These are phyloP conservation scores for Mycena galopus DNA, from an alignment of 768 basidiomycete species.

Conservation along the genomic window DNA sequence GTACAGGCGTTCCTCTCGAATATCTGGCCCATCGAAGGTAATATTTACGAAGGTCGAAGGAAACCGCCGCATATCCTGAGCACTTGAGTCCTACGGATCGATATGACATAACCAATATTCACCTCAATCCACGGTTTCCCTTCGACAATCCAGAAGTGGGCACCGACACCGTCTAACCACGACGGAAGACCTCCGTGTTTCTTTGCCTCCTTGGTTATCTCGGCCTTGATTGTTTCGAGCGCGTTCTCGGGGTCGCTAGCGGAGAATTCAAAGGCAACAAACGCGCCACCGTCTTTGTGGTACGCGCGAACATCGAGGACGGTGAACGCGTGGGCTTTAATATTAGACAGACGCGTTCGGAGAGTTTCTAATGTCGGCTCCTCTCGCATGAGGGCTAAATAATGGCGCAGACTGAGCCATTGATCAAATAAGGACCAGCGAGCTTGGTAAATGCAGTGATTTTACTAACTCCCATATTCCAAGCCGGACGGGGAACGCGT, in stretches of 20 bases:
- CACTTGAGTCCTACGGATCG: constrained; percentile 6
- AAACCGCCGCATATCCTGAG: constrained; percentile 87
- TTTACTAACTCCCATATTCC: constrained; percentile 8
- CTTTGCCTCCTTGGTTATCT: constrained; percentile 57
- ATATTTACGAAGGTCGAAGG: constrained; percentile 80
- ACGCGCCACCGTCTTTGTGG: constrained; percentile 88
- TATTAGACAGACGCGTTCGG: constrained; percentile 58
- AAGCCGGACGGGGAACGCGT: constrained; percentile 10
- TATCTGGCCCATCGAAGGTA: constrained; percentile 89
- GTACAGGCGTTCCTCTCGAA: constrained; percentile 85
- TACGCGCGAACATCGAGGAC: constrained; percentile 73
- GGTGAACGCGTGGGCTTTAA: constrained; percentile 70
- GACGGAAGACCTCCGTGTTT: constrained; percentile 71
- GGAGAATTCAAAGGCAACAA: constrained; percentile 78
- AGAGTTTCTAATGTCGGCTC: constrained; percentile 53
- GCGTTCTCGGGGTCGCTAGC: constrained; percentile 51
- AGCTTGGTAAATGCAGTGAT: background rate
- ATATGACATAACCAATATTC: constrained; percentile 24
- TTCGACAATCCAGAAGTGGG: constrained; percentile 78
- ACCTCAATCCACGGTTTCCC: constrained; percentile 90
- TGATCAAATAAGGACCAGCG: too few relatives aligned
- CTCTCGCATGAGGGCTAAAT: background rate
- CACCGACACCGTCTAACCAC: constrained; percentile 65
- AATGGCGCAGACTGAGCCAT: constrained; percentile 3
- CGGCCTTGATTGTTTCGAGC: constrained; percentile 62